Conservation (phyloP, 2,329 filamentous ascomycete genomes). For the Stagonosporopsis chrysanthemi region DNA sequence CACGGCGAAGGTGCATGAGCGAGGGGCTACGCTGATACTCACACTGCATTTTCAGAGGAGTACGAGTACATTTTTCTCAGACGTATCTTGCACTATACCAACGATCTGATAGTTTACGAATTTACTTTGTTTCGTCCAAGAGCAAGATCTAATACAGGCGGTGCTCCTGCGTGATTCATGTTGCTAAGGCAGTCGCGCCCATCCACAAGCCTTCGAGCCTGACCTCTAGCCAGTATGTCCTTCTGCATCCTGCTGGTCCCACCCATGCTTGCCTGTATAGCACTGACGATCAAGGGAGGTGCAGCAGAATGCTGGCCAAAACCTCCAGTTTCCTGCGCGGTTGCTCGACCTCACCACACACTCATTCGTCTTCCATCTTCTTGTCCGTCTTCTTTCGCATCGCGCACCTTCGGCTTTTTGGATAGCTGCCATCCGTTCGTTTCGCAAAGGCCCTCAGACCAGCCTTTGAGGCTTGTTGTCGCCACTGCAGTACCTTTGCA, state of each 20-base stretch:
- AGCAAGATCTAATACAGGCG: neutral
- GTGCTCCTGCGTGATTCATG: neutral
- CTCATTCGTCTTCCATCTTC: constrained; percentile 51
- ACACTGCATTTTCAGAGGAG: neutral
- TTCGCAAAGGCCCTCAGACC: constrained; percentile 36
- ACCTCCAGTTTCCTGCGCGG: constrained; percentile 21
- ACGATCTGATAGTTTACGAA: neutral
- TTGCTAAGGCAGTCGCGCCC: neutral
- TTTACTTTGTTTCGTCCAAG: neutral
- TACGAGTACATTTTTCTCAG: neutral
- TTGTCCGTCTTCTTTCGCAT: constrained; percentile 49
- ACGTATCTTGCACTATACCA: neutral
- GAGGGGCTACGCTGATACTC: neutral
- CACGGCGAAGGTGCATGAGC: constrained; percentile 4
- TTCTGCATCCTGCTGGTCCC: constrained; percentile 12
- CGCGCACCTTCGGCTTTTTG: constrained; percentile 48
- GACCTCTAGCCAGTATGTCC: constrained; percentile 2
- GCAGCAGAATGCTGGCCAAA: constrained; percentile 35
- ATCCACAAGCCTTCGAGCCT: neutral
- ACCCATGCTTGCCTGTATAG: constrained; percentile 24
- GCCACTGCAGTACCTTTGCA: neutral
- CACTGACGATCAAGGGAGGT: constrained; percentile 24
- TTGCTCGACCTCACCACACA: constrained; percentile 34
- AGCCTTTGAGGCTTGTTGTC: constrained; percentile 41
- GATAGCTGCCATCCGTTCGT: constrained; percentile 49